Evolutionary conservation across 192 early-diverging fungal species (phyloP).

Genomic region (Thoreauomyces humboldtii): DNA sequence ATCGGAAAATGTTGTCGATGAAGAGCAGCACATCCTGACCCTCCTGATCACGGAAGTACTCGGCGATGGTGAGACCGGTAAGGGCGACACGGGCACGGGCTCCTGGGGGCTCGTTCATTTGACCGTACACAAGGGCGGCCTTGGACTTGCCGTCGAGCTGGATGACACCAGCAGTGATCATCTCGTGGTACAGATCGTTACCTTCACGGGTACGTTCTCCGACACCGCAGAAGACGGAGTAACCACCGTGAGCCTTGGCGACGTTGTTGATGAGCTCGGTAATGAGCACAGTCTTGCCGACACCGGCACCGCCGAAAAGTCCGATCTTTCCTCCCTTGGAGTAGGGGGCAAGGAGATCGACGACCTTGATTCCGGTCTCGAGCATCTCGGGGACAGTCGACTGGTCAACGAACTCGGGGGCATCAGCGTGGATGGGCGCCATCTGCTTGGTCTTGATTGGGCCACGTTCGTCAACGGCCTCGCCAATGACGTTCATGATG

Average conservation of each 20-base stretch:
- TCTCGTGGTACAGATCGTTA: conserved; percentile 99
- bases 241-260: conserved; percentile 98
- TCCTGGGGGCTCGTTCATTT: conserved; percentile 99
- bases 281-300: conserved; percentile 99
- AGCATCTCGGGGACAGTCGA: conserved; percentile 91
- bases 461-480: conserved; percentile 97
- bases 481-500: conserved; percentile 99
- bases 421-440: conserved; percentile 85
- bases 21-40: conserved; percentile 99
- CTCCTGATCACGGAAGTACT: conserved; percentile 99
- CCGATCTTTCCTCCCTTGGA: conserved; percentile 97
- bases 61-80: conserved; percentile 96
- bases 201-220: conserved; percentile 99
- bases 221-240: conserved; percentile 97
- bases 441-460: conserved; percentile 89
- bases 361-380: conserved; percentile 98
- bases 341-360: conserved; percentile 96
- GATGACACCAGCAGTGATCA: conserved; percentile 95
- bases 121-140: conserved; percentile 94
- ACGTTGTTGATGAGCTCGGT: conserved; percentile 99
- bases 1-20: conserved; percentile 99
- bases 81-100: conserved; percentile 98
- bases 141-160: conserved; percentile 92
- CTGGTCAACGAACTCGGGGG: conserved; percentile 95
- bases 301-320: conserved; percentile 98